Base-by-base conservation (phyloP, 805 yeast genomes). In the Naumovozyma dairenensis region DNA sequence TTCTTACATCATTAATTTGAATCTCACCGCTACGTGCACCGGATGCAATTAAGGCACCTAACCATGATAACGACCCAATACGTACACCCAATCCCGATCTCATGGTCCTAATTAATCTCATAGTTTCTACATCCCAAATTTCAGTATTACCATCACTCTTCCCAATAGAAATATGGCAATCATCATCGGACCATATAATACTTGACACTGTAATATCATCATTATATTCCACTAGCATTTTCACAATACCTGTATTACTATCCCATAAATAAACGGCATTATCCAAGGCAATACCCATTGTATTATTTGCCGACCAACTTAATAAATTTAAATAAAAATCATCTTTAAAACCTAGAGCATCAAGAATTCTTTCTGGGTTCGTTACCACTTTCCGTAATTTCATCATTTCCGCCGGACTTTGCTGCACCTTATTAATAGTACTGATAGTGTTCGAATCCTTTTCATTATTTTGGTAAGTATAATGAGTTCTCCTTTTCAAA, bases 311-410 rank as follows among this genome's bases (percentile, higher is more conserved):
- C 6, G 96, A 86, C 97, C 98, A 92, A 40, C 86, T 75, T 34
- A 92, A 57, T 26, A 89, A 65, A 51, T 86, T 86, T 34, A 86
- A 67, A 55, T 89, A 92, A 57, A 86, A 92, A 61, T 92, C 98
- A 57, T 92, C 95, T 16, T 80, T 70, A 37, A 87, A 69, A 0
- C 95, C 96, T 0, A 98, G 98, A 0, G 97, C 98, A 60, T 92
- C 98, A 26, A 92, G 66, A 1, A 92, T 94, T 42, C 94, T 71
- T 44, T 84, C 95, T 1, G 98, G 97, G 21, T 84, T 82, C 0
- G 84, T 74, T 17, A 93, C 84, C 30, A 92, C 69, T 46, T 77
- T 78, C 44, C 94, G 74, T 31, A 83, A 72, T 48, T 86, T 66
- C 13, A 81, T 76, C 24, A 75, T 67, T 4, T 80, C 81, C 29